Percentiles rank a stretch among this genome's conserved stretches.
These are phyloP conservation scores for Nicotiana sylvestris DNA, from an alignment of 257 asterid genomes.

Conservation along the genomic window DNA sequence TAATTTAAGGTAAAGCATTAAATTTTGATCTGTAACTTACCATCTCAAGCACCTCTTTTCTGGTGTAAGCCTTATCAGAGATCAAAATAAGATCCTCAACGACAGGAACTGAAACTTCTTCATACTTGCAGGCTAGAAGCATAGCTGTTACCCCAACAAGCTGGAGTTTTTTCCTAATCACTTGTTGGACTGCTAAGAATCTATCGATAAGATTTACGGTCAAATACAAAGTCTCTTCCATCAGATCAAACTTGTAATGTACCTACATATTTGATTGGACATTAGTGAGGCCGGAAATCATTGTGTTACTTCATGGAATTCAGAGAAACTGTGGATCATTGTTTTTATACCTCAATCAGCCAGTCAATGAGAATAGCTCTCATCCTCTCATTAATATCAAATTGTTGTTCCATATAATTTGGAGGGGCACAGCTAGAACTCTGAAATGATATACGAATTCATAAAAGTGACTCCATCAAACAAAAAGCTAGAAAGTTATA, in stretches of 20 bases:
- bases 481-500: neutral
- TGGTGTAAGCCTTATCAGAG: constrained; percentile 73
- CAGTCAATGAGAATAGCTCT: constrained; percentile 87
- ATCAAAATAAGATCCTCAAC: constrained; percentile 78
- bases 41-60: constrained; percentile 81
- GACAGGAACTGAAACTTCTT: constrained; percentile 87
- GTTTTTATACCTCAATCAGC: constrained; percentile 74
- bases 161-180: constrained; percentile 78
- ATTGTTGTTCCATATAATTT: constrained; percentile 61
- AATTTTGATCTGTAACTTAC: constrained; percentile 19
- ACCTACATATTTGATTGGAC: constrained; percentile 38
- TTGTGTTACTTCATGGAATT: neutral
- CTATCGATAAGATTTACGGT: constrained; percentile 82
- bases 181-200: constrained; percentile 49
- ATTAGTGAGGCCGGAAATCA: neutral
- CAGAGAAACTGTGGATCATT: neutral
- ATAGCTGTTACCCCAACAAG: constrained; percentile 86
- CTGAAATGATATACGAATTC: constrained; percentile 28
- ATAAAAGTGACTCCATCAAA: neutral
- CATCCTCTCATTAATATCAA: constrained; percentile 83
- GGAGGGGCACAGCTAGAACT: constrained; percentile 47
- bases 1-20: neutral
- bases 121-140: constrained; percentile 94
- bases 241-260: constrained; percentile 92
- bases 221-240: constrained; percentile 88